These are phyloP conservation scores for Imleria badia DNA, from an alignment of 768 basidiomycete species.

Conservation along the genomic window DNA sequence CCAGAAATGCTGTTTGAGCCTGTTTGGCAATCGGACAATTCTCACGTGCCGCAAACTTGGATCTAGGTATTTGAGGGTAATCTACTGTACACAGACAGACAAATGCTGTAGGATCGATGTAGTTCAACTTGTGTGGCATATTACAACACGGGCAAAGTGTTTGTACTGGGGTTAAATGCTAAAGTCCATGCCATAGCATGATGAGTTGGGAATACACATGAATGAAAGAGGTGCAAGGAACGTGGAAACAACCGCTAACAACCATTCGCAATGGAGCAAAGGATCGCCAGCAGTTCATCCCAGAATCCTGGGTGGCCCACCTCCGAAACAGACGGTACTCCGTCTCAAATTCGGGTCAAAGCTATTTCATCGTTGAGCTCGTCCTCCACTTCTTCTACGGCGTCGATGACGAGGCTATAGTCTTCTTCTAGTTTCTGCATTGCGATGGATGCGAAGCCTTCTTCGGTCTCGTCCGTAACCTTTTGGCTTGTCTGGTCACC, in stretches of 20 bases:
- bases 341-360: slow-evolving; percentile 4
- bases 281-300: slow-evolving; percentile 34
- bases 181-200: background rate
- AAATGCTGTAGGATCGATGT: background rate
- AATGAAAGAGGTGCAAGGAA: slow-evolving; percentile 10
- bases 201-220: slow-evolving; percentile 9
- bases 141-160: background rate
- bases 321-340: background rate
- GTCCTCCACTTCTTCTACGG: slow-evolving; percentile 18
- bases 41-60: background rate
- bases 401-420: slow-evolving; percentile 10
- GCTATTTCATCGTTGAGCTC: slow-evolving; percentile 18
- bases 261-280: slow-evolving; percentile 32
- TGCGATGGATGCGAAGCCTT: slow-evolving; percentile 49
- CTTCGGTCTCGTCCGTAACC: slow-evolving; percentile 46
- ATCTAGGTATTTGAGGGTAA: background rate
- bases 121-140: background rate
- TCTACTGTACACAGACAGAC: background rate
- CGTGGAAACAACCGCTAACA: slow-evolving; percentile 33
- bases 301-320: slow-evolving; percentile 21
- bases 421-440: slow-evolving; percentile 32
- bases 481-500: slow-evolving; percentile 20
- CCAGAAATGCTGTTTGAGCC: slow-evolving; percentile 16
- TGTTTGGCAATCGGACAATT: slow-evolving; percentile 18
- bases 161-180: background rate